Evolutionary conservation across 2,329 filamentous ascomycete species (phyloP).

Genomic region (Aspergillus calidoustus): DNA sequence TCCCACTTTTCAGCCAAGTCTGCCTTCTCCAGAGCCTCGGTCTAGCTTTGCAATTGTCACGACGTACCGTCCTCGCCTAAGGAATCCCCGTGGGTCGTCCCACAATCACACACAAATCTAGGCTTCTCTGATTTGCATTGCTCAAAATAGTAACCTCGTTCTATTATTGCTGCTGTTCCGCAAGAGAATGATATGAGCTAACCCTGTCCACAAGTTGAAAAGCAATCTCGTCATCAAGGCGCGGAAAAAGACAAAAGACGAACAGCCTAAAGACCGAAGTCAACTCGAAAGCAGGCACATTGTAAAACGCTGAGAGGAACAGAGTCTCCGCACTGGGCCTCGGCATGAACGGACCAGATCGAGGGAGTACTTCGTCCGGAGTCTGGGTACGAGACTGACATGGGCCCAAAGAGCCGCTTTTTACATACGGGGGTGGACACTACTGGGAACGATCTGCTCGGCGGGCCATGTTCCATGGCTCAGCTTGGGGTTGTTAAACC

Average conservation of each 20-base stretch:
- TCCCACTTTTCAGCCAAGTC: background rate
- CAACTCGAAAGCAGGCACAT: too few relatives aligned
- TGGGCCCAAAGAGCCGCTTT: conserved; percentile 25
- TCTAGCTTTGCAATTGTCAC: background rate
- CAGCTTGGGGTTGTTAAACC: background rate
- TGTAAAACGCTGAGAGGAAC: conserved; percentile 3
- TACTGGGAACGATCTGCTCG: background rate
- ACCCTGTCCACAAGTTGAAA: background rate
- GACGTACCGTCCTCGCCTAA: background rate
- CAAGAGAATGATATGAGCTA: background rate
- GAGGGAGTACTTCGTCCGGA: background rate
- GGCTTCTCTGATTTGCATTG: background rate
- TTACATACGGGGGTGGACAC: conserved; percentile 11
- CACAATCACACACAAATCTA: background rate
- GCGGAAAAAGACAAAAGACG: background rate
- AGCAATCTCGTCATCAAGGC: background rate
- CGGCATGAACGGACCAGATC: conserved; percentile 7
- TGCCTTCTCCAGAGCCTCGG: conserved; percentile 2
- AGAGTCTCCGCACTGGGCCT: conserved; percentile 17
- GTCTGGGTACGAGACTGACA: conserved; percentile 18
- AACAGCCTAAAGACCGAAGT: background rate
- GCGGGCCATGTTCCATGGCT: background rate
- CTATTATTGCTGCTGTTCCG: background rate
- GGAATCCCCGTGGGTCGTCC: background rate
- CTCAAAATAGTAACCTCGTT: background rate